phyloP scores from a whole-genome alignment of 306 rosid genomes.

The Cucumis hystrix region DNA sequence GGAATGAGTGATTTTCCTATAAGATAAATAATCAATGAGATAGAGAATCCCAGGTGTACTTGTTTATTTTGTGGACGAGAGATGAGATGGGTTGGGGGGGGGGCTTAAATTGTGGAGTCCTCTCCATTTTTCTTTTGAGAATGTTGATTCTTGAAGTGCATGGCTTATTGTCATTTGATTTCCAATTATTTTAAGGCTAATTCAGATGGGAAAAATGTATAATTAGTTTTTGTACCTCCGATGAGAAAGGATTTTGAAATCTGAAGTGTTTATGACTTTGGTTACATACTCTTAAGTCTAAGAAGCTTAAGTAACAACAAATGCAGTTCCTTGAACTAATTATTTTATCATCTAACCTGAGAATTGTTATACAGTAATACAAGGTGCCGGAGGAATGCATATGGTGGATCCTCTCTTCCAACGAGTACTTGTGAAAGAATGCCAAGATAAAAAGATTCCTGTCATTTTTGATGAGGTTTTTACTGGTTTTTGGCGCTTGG shows the following conservation, averaged over 20 bases:
- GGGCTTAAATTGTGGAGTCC: background rate
- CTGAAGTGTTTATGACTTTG: background rate
- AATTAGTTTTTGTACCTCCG: background rate
- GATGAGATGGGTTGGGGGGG: background rate
- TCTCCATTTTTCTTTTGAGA: background rate
- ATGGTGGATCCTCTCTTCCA: constrained; percentile 97
- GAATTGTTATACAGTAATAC: constrained; percentile 56
- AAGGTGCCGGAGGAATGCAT: constrained; percentile 92
- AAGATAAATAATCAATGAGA: background rate
- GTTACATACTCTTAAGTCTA: background rate
- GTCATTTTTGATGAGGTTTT: constrained; percentile 87
- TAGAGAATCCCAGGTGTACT: background rate
- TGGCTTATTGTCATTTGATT: background rate
- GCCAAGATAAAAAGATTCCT: constrained; percentile 59
- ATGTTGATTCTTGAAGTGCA: background rate
- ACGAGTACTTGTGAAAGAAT: constrained; percentile 75
- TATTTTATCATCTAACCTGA: constrained; percentile 4
- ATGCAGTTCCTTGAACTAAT: background rate
- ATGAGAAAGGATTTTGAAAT: background rate
- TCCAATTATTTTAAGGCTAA: background rate
- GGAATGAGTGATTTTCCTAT: background rate
- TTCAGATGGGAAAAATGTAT: background rate
- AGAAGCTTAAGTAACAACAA: background rate
- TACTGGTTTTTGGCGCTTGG: constrained; percentile 98
- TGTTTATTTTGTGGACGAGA: background rate